Base-by-base conservation (phyloP, 179 eudicot species). In the Sideroxylon spinosum region DNA sequence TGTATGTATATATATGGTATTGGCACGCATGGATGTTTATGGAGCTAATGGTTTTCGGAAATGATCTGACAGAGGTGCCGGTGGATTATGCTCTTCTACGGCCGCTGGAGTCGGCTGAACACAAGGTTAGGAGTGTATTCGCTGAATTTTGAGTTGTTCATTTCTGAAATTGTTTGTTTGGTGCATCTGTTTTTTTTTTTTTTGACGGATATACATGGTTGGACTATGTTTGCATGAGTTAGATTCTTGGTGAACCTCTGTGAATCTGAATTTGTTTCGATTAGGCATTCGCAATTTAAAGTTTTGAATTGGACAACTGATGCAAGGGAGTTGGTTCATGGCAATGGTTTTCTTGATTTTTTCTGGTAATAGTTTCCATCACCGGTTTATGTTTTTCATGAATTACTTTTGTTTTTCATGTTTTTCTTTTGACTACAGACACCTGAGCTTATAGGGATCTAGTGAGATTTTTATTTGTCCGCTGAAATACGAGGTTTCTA, bases 21-120 rank as follows among this genome's bases (percentile, higher is more conserved):
- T 66, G 16, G 63, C 1, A 19, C 22, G n/a, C 19, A 59, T 52
- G 63, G 6, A 19, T 74, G 26, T 79, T 13, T 28, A n/a, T 53
- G 29, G 4, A 60, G 16, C 73, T 65, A 22, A 52, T 12, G 17
- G 37, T 66, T 65, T 49, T 17, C 26, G 68, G 14, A 17, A 49
- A 7, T 75, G 78, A 80, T 75, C 67, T 48, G 74, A 48, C 79
- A 75, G 82, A 80, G 69, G 79, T 80, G 22, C 82, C 79, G 69
- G 70, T 75, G 75, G 74, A 80, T 69, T 80, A 80, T 60, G 72
- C 74, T 70, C 44, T 56, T 13, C 62, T 68, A 13, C 53, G 62
- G 60, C 79, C 82, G 29, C 59, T 75, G 37, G 79, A 68, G 61
- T 37, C 69, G 6, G 48, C 75, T 19, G 67, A 68, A 57, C 62